Base-by-base conservation (phyloP, 768 basidiomycete genomes). In the Tricholoma hemisulphureum region DNA sequence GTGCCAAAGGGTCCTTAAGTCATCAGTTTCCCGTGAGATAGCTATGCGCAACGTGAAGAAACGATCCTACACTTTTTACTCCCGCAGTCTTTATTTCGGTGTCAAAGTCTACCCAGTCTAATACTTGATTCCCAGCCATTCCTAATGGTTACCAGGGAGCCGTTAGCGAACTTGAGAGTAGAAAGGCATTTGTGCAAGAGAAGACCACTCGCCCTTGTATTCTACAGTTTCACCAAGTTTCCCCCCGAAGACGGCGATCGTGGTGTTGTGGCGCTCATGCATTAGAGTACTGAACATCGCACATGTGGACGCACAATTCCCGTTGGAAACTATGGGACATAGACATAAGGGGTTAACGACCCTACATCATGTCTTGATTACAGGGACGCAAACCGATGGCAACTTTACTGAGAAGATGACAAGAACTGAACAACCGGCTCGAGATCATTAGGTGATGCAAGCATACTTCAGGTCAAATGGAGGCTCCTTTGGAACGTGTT, bases 251-350 rank as follows among this genome's bases (percentile, higher is more conserved):
- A 84, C 67, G 5, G 80, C 83, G 43, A 81, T 78, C 62, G 75
- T 81, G 2, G 79, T 82, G 8, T 74, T 65, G 62, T 84, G 81
- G 11, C 75, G 69, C 65, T 87, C 85, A 51, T 77, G 73, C 84
- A 87, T 85, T 53, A 85, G 65, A 2, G 83, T 85, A 55, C 77
- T 81, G 65, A 86, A 86, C 78, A 84, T 79, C 0, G 84, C 82
- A 58, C 85, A 86, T 1, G 85, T 86, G 4, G 83, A 84, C 6
- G 84, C 84, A 59, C 84, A 87, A 32, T 75, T 72, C 10, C 73
- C 76, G 48, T 79, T 79, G 62, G 62, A 73, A 39, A 79, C 78
- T 78, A 43, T 31, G 14, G 35, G n/a, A 51, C 21, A 21, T n/a
- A n/a, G n/a, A n/a, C n/a, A n/a, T n/a, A n/a, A 43, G 49, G 28